phyloP scores from a whole-genome alignment of 805 yeast species.

The Saturnispora saitoi region DNA sequence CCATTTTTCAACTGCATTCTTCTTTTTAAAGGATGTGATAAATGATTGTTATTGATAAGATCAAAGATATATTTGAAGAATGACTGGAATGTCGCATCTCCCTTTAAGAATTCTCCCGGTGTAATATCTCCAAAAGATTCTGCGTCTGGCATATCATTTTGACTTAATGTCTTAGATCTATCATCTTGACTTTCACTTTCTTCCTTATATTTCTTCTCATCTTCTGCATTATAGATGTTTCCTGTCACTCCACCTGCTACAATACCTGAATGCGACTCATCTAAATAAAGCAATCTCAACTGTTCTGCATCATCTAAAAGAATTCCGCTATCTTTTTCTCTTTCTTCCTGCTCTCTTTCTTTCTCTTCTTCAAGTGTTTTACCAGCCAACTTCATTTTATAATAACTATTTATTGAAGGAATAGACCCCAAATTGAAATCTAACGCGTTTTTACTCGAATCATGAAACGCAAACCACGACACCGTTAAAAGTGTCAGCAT shows the following conservation, averaged over 20 bases:
- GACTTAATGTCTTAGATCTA: slow-evolving; percentile 23
- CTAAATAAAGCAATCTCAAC: slow-evolving; percentile 20
- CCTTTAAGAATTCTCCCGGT: slow-evolving; percentile 24
- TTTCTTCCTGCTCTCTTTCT: neutral
- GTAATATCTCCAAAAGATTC: slow-evolving; percentile 23
- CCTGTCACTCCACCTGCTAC: slow-evolving; percentile 21
- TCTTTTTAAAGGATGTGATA: slow-evolving; percentile 27
- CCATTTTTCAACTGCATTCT: slow-evolving; percentile 25
- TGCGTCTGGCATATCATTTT: slow-evolving; percentile 21
- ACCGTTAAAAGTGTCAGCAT: neutral
- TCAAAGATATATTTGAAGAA: slow-evolving; percentile 27
- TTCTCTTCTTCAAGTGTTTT: neutral
- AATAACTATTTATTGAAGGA: neutral
- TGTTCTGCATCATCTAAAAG: slow-evolving; percentile 18
- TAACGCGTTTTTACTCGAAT: neutral
- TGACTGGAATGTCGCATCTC: slow-evolving; percentile 28
- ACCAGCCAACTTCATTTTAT: neutral
- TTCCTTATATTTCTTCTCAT: slow-evolving; percentile 4
- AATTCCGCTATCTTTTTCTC: neutral
- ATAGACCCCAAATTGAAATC: neutral
- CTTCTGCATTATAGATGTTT: slow-evolving; percentile 11
- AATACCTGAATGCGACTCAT: slow-evolving; percentile 1
- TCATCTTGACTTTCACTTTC: slow-evolving; percentile 20
- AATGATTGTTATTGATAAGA: slow-evolving; percentile 23
- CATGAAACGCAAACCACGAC: neutral